phyloP scores from a whole-genome alignment of 1,284 basidiomycete genomes.

The Pascua guehoae region DNA sequence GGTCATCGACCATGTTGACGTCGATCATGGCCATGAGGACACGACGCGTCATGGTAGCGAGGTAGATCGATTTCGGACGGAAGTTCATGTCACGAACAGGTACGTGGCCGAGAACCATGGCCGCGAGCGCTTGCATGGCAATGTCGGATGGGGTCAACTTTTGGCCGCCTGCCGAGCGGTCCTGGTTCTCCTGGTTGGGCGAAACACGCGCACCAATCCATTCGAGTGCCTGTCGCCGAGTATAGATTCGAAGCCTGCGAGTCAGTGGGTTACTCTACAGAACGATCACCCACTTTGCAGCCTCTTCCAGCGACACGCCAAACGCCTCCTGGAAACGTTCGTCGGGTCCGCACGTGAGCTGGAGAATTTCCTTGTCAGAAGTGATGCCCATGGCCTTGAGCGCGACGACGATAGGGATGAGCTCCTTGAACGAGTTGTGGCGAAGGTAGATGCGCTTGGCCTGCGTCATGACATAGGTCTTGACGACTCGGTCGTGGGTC shows the following conservation, averaged over 20 bases:
- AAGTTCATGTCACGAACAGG: constrained; percentile 89
- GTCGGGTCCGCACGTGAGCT: constrained; percentile 88
- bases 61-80: constrained; percentile 91
- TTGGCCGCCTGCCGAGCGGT: constrained; percentile 49
- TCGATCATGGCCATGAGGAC: constrained; percentile 97
- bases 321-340: constrained; percentile 87
- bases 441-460: constrained; percentile 89
- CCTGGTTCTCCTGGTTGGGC: constrained; percentile 60
- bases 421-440: constrained; percentile 98
- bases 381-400: constrained; percentile 95
- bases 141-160: constrained; percentile 88
- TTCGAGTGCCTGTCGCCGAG: constrained; percentile 89
- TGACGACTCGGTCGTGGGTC: constrained; percentile 97
- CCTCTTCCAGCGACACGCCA: constrained; percentile 89
- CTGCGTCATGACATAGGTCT: constrained; percentile 96
- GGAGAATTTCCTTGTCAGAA: constrained; percentile 95
- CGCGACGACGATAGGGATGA: constrained; percentile 92
- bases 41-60: constrained; percentile 94
- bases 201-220: constrained; percentile 93
- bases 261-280: background rate
- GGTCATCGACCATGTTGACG: constrained; percentile 94
- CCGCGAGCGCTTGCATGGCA: constrained; percentile 90
- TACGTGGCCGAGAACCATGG: constrained; percentile 95
- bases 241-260: constrained; percentile 71
- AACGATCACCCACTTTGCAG: constrained; percentile 59